These are phyloP conservation scores for Pholiota molesta DNA, from an alignment of 768 basidiomycete genomes.

Conservation along the genomic window DNA sequence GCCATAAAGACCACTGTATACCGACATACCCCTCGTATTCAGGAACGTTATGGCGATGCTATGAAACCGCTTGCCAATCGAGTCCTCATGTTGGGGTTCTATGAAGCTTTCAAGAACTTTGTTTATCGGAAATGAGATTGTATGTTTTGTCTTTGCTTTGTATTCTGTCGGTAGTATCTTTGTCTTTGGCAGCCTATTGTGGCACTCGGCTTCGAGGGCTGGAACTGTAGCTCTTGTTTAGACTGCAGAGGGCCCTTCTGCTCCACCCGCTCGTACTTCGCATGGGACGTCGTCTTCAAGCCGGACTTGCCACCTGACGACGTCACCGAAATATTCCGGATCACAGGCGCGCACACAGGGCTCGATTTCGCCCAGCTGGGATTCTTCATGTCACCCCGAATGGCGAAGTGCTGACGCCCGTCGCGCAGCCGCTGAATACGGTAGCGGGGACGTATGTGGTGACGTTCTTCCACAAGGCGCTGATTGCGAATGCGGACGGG, in stretches of 20 bases:
- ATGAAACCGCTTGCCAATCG: slow-evolving; percentile 35
- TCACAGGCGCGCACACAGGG: background rate
- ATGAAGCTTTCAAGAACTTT: slow-evolving; percentile 33
- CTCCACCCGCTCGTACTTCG: background rate
- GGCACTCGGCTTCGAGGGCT: background rate
- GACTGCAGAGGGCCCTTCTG: background rate
- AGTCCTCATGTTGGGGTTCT: slow-evolving; percentile 27
- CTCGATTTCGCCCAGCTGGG: background rate
- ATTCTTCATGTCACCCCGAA: background rate
- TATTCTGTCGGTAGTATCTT: too few relatives aligned
- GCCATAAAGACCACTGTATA: slow-evolving; percentile 23
- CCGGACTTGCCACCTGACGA: background rate
- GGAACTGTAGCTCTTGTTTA: background rate
- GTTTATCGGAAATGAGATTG: background rate
- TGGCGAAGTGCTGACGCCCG: background rate
- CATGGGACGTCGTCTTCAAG: background rate
- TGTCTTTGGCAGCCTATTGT: too few relatives aligned
- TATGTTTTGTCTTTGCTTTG: too few relatives aligned
- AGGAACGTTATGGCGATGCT: slow-evolving; percentile 25
- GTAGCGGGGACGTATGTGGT: background rate
- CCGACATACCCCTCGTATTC: slow-evolving; percentile 23
- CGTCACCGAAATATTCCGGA: background rate
- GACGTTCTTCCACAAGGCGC: background rate
- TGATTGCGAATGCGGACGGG: background rate
- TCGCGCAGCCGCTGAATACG: background rate